Evolutionary conservation across 139 green algal genomes (phyloP).

Genomic region (Zygnema cylindricum): DNA sequence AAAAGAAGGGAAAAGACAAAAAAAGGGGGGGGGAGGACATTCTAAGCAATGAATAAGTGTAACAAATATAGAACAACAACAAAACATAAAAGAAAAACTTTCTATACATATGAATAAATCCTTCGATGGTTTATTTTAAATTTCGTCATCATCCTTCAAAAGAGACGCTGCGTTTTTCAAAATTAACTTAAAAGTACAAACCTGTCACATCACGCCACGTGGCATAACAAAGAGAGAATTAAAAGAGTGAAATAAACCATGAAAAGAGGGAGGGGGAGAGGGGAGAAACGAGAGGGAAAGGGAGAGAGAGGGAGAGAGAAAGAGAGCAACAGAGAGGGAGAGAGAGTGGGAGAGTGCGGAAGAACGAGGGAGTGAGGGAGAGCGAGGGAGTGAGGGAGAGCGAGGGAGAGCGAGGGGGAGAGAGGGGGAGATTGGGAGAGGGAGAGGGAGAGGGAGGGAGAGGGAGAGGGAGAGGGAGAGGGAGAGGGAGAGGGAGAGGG

Average conservation of each 20-base stretch:
- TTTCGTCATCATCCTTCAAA: neutral
- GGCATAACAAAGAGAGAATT: too few relatives aligned
- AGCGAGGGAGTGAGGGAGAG: too few relatives aligned
- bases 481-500: neutral
- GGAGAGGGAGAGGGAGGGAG: neutral
- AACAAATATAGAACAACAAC: too few relatives aligned
- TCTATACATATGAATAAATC: too few relatives aligned
- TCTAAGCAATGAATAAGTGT: too few relatives aligned
- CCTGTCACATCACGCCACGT: neutral
- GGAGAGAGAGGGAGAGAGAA: neutral
- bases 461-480: neutral
- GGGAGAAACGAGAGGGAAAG: neutral
- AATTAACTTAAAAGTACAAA: neutral
- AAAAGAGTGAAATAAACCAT: too few relatives aligned
- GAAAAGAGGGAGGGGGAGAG: neutral
- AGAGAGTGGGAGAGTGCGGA: neutral
- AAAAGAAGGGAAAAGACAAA: too few relatives aligned
- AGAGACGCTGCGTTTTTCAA: neutral
- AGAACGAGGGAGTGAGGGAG: neutral
- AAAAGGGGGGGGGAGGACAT: too few relatives aligned
- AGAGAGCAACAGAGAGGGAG: neutral
- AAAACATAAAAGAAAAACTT: too few relatives aligned
- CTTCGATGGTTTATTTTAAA: too few relatives aligned
- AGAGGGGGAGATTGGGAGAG: neutral
- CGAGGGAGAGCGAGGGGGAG: neutral